phyloP scores from a whole-genome alignment of 2,329 filamentous ascomycete species.

The Fusarium acutatum region DNA sequence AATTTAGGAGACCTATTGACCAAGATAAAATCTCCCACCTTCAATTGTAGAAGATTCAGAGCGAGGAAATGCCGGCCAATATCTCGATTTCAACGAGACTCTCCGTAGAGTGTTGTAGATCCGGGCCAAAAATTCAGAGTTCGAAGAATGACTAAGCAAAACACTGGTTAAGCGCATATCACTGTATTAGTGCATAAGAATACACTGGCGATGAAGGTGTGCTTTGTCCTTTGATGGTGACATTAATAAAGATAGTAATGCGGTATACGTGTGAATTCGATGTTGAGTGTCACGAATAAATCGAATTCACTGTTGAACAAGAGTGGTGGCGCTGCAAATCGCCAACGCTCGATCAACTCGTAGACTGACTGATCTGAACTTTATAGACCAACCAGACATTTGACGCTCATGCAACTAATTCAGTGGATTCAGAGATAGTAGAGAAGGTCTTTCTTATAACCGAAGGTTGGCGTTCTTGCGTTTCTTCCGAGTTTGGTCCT shows the following conservation, averaged over 20 bases:
- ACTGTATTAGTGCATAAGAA: conserved; percentile 13
- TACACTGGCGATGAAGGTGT: not conserved
- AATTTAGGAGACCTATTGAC: not conserved
- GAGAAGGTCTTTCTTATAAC: not conserved
- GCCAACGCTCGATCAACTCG: not conserved
- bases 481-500: not conserved
- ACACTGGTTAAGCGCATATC: conserved; percentile 8
- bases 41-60: conserved; percentile 1
- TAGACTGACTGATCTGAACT: not conserved
- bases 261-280: not conserved
- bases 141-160: conserved; percentile 32
- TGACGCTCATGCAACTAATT: not conserved
- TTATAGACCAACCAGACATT: not conserved
- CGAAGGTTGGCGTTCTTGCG: not conserved
- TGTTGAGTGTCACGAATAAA: not conserved
- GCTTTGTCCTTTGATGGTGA: not conserved
- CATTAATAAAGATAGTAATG: not conserved
- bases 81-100: conserved; percentile 15
- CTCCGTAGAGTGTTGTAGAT: conserved; percentile 9
- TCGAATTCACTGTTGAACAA: not conserved
- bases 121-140: conserved; percentile 37
- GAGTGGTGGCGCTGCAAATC: not conserved
- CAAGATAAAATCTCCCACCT: not conserved
- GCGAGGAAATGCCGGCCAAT: conserved; percentile 18
- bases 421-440: not conserved